These are phyloP conservation scores for Alternaria brassicicola DNA, from an alignment of 2,329 filamentous ascomycete genomes.

Conservation along the genomic window DNA sequence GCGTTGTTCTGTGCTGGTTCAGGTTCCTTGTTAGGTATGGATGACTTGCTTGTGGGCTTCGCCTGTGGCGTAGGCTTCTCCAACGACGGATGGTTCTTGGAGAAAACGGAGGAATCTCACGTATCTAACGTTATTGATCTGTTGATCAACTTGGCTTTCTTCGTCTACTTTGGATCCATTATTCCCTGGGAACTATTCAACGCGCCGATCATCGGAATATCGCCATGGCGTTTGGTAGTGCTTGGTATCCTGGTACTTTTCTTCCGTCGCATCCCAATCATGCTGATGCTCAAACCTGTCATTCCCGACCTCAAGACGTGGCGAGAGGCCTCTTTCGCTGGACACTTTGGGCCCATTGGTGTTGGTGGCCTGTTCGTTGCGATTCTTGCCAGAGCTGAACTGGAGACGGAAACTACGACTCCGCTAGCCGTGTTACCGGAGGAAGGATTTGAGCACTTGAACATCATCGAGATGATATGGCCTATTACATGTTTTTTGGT, in stretches of 20 bases:
- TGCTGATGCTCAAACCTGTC: constrained; percentile 86
- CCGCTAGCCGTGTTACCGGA: constrained; percentile 68
- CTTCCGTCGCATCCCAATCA: constrained; percentile 94
- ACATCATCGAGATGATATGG: constrained; percentile 87
- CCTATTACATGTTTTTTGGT: constrained; percentile 94
- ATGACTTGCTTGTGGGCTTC: constrained; percentile 94
- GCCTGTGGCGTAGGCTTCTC: constrained; percentile 97
- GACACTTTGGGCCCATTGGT: constrained; percentile 96
- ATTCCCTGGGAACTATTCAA: constrained; percentile 97
- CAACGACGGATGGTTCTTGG: constrained; percentile 98
- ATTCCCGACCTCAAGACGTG: constrained; percentile 98
- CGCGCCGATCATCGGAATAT: constrained; percentile 69
- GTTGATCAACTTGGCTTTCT: constrained; percentile 95
- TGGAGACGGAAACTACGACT: constrained; percentile 77
- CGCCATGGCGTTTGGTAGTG: constrained; percentile 89
- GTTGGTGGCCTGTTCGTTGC: constrained; percentile 96
- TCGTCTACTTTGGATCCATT: constrained; percentile 96
- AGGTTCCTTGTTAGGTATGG: constrained; percentile 86
- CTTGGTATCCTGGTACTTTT: constrained; percentile 93
- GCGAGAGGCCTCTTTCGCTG: constrained; percentile 95
- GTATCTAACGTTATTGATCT: constrained; percentile 99
- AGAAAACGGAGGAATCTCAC: constrained; percentile 97
- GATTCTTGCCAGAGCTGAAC: constrained; percentile 88
- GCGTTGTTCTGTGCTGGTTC: constrained; percentile 95
- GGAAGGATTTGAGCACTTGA: constrained; percentile 63